Base-by-base conservation (phyloP, 345 rosid genomes). In the Lepidium sativum region DNA sequence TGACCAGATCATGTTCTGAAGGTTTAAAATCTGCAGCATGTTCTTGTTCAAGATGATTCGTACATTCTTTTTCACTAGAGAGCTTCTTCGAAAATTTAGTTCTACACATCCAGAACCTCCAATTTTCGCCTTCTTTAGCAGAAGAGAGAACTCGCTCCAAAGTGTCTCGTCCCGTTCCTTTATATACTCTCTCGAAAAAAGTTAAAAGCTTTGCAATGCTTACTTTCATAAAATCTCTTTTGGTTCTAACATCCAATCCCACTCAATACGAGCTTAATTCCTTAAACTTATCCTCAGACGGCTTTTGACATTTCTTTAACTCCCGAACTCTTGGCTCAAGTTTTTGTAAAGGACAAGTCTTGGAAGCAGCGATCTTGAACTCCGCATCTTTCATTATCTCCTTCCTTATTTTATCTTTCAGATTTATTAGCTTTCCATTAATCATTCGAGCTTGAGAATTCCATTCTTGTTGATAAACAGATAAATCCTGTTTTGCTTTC, bases 61-160 rank as follows among this genome's bases (percentile, higher is more conserved):
- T 71, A 33, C 43, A 71, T n/a, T 71, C 27, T 16, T 63, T 39
- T 64, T 17, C 38, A 40, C 27, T 10, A 7, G 31, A 55, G 44
- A 71, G 48, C 61, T 54, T 33, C 33, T n/a, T 6, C 0, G n/a
- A 39, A 41, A 60, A 71, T 47, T 10, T 0, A 56, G 45, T 21
- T 32, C 75, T 1, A n/a, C 75, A 71, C 15, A 31, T 9, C 66
- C 70, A 71, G 5, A 49, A 4, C 7, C 16, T 49, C 75, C 75
- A 71, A 48, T 10, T 48, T 21, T 17, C 8, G 21, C 33, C 25
- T 31, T 11, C 3, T 39, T 1, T 49, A 0, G 38, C 70, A 32
- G 37, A 71, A 54, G 20, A 9, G 13, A 71, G 31, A 39, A 48
- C 53, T 40, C 25, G 3, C 29, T 63, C 45, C 60, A 71, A 55